Conservation (phyloP, 768 basidiomycete species). For the Russula griseocarnosa region DNA sequence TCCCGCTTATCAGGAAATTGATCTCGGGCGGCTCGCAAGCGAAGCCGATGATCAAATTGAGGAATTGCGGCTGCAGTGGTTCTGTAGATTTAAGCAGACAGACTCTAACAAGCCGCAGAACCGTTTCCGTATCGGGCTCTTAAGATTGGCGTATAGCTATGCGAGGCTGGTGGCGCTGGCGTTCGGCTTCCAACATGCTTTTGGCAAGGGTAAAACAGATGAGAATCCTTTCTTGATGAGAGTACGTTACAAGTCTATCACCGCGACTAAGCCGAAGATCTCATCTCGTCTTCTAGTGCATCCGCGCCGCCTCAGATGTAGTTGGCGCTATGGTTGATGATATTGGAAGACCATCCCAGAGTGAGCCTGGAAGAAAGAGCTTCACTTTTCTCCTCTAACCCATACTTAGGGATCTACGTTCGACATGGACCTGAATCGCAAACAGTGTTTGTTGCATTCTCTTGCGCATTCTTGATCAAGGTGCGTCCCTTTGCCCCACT, state of each 20-base stretch:
- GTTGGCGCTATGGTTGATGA: slow-evolving; percentile 57
- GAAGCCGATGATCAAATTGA: slow-evolving; percentile 69
- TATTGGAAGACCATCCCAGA: slow-evolving; percentile 52
- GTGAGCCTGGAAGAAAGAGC: slow-evolving; percentile 36
- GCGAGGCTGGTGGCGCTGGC: slow-evolving; percentile 65
- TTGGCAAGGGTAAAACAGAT: slow-evolving; percentile 54
- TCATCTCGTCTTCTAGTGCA: slow-evolving; percentile 44
- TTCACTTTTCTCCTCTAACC: neutral
- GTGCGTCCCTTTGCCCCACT: slow-evolving; percentile 1
- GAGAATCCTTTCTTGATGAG: slow-evolving; percentile 64
- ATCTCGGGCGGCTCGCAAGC: slow-evolving; percentile 60
- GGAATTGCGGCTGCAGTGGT: slow-evolving; percentile 53
- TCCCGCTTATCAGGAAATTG: slow-evolving; percentile 44
- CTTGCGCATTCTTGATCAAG: slow-evolving; percentile 35
- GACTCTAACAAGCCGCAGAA: slow-evolving; percentile 54
- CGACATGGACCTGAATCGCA: slow-evolving; percentile 35
- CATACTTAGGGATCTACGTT: slow-evolving; percentile 27
- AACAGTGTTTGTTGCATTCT: slow-evolving; percentile 35
- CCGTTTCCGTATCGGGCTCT: slow-evolving; percentile 56
- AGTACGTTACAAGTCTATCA: slow-evolving; percentile 41
- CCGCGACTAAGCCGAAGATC: slow-evolving; percentile 5
- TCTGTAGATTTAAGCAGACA: slow-evolving; percentile 45
- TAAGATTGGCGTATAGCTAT: slow-evolving; percentile 63
- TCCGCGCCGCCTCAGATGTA: slow-evolving; percentile 62
- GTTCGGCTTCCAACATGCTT: slow-evolving; percentile 73